A percentile compares a stretch with the other conserved stretches of the same genome.
phyloP scores from a whole-genome alignment of 306 rosid species.

The Dryas octopetala region DNA sequence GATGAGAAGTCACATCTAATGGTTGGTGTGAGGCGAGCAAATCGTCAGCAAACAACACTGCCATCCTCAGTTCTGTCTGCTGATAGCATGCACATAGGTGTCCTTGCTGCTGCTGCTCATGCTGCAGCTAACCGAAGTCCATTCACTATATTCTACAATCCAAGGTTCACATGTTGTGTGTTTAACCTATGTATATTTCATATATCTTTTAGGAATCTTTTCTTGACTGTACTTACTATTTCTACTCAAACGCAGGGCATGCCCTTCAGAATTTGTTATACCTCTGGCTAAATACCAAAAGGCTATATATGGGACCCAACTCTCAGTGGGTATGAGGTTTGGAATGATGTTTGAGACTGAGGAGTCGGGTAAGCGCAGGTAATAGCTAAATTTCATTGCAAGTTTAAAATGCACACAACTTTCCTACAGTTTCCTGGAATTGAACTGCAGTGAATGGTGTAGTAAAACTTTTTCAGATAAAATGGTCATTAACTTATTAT shows the following conservation, averaged over 20 bases:
- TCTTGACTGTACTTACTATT: conserved; percentile 1
- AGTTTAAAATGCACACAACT: neutral
- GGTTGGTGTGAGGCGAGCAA: conserved; percentile 90
- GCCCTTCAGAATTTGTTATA: conserved; percentile 94
- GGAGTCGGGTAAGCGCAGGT: conserved; percentile 97
- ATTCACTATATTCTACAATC: conserved; percentile 91
- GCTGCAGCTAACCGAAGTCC: conserved; percentile 90
- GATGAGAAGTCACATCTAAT: conserved; percentile 87
- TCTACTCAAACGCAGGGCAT: conserved; percentile 62
- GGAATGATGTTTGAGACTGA: conserved; percentile 99
- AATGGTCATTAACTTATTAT: no score
- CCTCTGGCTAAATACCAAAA: conserved; percentile 75
- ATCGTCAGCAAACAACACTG: conserved; percentile 84
- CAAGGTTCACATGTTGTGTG: conserved; percentile 51
- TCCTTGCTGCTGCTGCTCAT: conserved; percentile 99
- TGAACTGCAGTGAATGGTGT: neutral
- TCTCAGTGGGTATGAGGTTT: conserved; percentile 95
- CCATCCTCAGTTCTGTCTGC: conserved; percentile 96
- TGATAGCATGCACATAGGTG: conserved; percentile 99
- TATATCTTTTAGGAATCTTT: neutral
- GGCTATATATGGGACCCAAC: conserved; percentile 76
- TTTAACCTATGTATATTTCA: neutral
- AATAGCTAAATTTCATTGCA: conserved; percentile 8
- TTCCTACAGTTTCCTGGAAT: conserved; percentile 4
- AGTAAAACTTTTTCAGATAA: no score